Conservation (phyloP, 306 rosid genomes). For the Acacia acuminata region DNA sequence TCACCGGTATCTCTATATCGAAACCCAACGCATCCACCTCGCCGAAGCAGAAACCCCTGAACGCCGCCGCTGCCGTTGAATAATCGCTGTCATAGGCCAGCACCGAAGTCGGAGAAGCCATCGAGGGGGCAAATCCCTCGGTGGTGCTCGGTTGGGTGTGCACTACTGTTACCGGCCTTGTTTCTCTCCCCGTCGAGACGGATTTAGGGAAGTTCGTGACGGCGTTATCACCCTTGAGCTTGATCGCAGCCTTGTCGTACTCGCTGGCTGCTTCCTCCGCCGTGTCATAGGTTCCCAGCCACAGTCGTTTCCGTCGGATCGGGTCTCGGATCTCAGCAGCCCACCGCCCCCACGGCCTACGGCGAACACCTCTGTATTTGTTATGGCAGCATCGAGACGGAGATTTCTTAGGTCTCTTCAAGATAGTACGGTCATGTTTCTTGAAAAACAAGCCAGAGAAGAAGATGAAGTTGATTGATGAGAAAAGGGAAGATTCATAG, state of each 20-base stretch:
- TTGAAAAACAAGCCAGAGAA: background rate
- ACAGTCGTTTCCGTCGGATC: slow-evolving; percentile 52
- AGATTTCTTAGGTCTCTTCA: slow-evolving; percentile 29
- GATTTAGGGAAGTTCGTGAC: slow-evolving; percentile 57
- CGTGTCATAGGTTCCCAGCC: slow-evolving; percentile 86
- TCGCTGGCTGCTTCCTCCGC: slow-evolving; percentile 80
- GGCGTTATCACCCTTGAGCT: slow-evolving; percentile 65
- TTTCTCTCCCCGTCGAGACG: background rate
- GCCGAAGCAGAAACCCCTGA: slow-evolving; percentile 36
- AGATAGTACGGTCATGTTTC: slow-evolving; percentile 21
- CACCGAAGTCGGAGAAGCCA: slow-evolving; percentile 72
- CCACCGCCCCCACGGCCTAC: slow-evolving; percentile 87
- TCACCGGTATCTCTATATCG: slow-evolving; percentile 49
- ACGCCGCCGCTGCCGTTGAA: slow-evolving; percentile 27
- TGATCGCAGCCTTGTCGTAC: slow-evolving; percentile 73
- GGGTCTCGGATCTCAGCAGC: slow-evolving; percentile 92
- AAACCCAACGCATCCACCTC: slow-evolving; percentile 46
- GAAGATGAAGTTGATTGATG: background rate
- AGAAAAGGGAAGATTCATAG: slow-evolving; percentile 15
- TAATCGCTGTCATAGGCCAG: slow-evolving; percentile 36
- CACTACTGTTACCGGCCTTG: background rate
- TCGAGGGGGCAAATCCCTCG: slow-evolving; percentile 28
- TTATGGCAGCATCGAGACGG: slow-evolving; percentile 31
- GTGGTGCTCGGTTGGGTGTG: background rate
- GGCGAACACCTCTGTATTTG: slow-evolving; percentile 67